A percentile compares a stretch with the other conserved stretches of the same genome.
These are phyloP conservation scores for Salvia miltiorrhiza DNA, from an alignment of 257 asterid species.

Conservation along the genomic window DNA sequence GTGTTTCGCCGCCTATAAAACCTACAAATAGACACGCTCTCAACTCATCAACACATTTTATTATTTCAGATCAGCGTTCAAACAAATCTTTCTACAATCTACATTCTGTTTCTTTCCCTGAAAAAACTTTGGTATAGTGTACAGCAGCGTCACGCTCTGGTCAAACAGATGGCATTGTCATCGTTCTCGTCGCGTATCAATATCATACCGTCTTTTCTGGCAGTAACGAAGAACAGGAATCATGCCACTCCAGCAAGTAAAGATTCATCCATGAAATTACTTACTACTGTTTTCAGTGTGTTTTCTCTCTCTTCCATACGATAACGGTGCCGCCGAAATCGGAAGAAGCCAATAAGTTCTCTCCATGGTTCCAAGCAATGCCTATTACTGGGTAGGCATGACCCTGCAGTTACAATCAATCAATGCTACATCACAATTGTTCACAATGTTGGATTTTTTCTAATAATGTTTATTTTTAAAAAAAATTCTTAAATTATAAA, in stretches of 20 bases:
- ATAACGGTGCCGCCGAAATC: slow-evolving; percentile 98
- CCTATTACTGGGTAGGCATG: slow-evolving; percentile 94
- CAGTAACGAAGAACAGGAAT: background rate
- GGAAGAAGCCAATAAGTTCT: slow-evolving; percentile 89
- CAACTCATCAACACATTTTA: background rate
- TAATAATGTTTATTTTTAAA: too few species aligned
- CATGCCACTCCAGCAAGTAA: background rate
- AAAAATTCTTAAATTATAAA: too few species aligned
- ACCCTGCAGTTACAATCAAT: slow-evolving; percentile 49
- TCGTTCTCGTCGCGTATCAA: background rate
- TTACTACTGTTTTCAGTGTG: slow-evolving; percentile 26
- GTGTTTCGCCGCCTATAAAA: background rate
- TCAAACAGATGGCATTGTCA: slow-evolving; percentile 7
- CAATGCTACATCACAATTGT: background rate
- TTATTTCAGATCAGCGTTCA: background rate
- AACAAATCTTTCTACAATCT: slow-evolving; percentile 18
- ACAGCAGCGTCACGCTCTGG: slow-evolving; percentile 15
- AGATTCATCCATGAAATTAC: background rate
- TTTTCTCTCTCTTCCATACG: slow-evolving; percentile 93
- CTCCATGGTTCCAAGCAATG: slow-evolving; percentile 96
- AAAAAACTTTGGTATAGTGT: slow-evolving; percentile 10
- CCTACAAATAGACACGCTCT: background rate
- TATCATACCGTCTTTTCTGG: background rate
- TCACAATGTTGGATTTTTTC: background rate
- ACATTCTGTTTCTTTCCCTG: slow-evolving; percentile 1